Conservation (phyloP, 768 basidiomycete genomes). For the Tulasnella sp. region DNA sequence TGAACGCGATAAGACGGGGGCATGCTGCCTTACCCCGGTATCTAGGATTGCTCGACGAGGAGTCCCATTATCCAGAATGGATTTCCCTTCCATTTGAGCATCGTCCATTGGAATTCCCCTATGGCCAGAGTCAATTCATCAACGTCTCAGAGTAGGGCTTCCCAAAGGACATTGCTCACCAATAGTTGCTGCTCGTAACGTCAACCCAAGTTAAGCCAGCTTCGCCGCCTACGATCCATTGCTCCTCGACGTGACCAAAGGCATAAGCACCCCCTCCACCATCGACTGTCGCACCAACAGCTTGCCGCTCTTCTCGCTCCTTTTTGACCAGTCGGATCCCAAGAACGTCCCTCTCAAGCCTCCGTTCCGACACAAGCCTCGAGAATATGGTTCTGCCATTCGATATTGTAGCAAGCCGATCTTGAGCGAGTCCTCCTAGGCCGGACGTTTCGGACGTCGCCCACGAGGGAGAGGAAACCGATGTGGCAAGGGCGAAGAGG, state of each 20-base stretch:
- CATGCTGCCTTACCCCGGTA: slow-evolving; percentile 11
- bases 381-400: slow-evolving; percentile 25
- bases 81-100: slow-evolving; percentile 13
- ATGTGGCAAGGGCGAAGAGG: slow-evolving; percentile 22
- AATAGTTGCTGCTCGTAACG: slow-evolving; percentile 28
- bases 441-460: slow-evolving; percentile 5
- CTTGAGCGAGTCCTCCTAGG: slow-evolving; percentile 29
- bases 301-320: background rate
- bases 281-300: background rate
- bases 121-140: background rate
- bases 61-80: background rate
- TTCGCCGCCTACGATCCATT: slow-evolving; percentile 30
- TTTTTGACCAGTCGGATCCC: slow-evolving; percentile 22
- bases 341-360: slow-evolving; percentile 20
- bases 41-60: slow-evolving; percentile 28
- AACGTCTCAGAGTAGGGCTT: background rate
- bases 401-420: slow-evolving; percentile 14
- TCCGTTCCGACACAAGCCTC: background rate
- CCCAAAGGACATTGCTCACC: slow-evolving; percentile 14
- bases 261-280: slow-evolving; percentile 25
- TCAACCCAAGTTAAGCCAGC: slow-evolving; percentile 19
- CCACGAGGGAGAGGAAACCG: slow-evolving; percentile 19
- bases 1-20: background rate
- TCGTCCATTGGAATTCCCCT: slow-evolving; percentile 28
- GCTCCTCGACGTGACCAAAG: slow-evolving; percentile 9